These are phyloP conservation scores for Saturnispora zaruensis DNA, from an alignment of 805 yeast genomes.

Conservation along the genomic window DNA sequence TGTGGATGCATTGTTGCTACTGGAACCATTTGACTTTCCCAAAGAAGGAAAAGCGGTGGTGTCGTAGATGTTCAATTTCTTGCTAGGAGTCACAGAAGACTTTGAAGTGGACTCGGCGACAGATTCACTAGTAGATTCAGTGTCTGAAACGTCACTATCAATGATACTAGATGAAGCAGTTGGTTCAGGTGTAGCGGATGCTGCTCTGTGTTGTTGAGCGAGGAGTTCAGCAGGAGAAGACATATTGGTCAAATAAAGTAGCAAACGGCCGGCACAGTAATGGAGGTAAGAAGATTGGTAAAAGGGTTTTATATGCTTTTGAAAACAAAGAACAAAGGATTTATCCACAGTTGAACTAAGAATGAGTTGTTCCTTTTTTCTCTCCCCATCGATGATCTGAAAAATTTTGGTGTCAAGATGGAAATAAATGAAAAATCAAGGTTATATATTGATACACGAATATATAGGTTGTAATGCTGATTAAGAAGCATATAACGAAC, in stretches of 20 bases:
- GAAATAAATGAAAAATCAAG: too few species aligned
- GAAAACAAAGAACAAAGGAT: background rate
- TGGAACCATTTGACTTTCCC: constrained; percentile 42
- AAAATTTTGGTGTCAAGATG: background rate
- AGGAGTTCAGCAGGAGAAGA: constrained; percentile 34
- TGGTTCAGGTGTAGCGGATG: constrained; percentile 10
- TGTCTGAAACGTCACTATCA: constrained; percentile 8
- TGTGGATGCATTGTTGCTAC: constrained; percentile 4
- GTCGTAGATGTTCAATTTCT: constrained; percentile 32
- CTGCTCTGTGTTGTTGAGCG: constrained; percentile 29
- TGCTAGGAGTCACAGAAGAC: constrained; percentile 3
- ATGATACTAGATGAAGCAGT: constrained; percentile 13
- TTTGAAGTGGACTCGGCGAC: constrained; percentile 2
- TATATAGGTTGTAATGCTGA: too few species aligned
- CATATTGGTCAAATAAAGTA: constrained; percentile 16
- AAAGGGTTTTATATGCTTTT: background rate
- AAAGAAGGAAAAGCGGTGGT: constrained; percentile 59
- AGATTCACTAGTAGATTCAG: constrained; percentile 4
- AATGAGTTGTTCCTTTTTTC: background rate
- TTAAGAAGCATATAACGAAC: too few species aligned
- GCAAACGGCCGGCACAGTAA: constrained; percentile 1
- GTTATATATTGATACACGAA: too few species aligned
- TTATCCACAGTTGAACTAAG: background rate
- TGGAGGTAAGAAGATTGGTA: background rate
- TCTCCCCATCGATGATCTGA: background rate